Evolutionary conservation across 345 rosid genomes (phyloP).

Genomic region (Lumnitzera littorea): DNA sequence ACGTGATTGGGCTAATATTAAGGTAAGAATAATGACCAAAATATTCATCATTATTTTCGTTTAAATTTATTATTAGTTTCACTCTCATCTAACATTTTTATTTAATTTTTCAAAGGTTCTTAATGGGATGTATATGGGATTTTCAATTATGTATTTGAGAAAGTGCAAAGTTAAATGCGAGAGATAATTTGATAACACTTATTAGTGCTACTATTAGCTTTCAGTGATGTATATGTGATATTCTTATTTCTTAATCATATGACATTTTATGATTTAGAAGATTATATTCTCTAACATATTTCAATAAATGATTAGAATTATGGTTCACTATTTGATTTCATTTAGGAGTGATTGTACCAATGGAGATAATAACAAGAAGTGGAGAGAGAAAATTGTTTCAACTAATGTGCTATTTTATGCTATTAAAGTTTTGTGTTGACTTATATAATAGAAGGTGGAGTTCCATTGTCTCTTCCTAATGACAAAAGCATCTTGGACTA

Average conservation of each 20-base stretch:
- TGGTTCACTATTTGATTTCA: slow-evolving; percentile 21
- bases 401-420: too few species aligned
- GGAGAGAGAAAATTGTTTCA: slow-evolving; percentile 12
- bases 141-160: slow-evolving; percentile 28
- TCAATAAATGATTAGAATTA: slow-evolving; percentile 23
- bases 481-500: too few species aligned
- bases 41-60: neutral
- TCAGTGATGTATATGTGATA: neutral
- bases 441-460: too few species aligned
- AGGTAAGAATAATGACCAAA: slow-evolving; percentile 15
- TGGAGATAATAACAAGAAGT: slow-evolving; percentile 20
- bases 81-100: neutral
- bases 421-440: too few species aligned
- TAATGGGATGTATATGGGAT: slow-evolving; percentile 24
- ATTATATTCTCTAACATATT: too few species aligned
- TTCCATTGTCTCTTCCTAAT: too few species aligned
- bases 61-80: too few species aligned
- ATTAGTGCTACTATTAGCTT: slow-evolving; percentile 55
- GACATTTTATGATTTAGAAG: neutral
- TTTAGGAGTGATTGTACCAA: slow-evolving; percentile 24
- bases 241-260: neutral
- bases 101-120: slow-evolving; percentile 22
- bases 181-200: slow-evolving; percentile 35
- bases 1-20: slow-evolving; percentile 36
- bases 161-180: slow-evolving; percentile 26